Evolutionary conservation across 805 yeast species (phyloP).

Genomic region (Nakazawaea pomicola): DNA sequence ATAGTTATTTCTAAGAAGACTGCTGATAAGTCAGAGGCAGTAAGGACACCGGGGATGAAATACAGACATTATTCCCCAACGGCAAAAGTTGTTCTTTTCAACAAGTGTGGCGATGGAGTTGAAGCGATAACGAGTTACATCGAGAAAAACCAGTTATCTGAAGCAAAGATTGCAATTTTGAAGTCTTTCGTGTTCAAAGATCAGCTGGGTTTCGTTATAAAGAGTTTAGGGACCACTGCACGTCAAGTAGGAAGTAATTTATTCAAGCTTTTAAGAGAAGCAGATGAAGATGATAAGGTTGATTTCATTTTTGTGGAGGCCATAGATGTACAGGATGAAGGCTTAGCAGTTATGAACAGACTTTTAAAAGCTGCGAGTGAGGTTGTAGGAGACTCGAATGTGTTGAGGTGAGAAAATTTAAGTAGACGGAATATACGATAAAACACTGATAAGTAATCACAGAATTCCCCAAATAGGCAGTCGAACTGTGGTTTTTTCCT

Average conservation of each 20-base stretch:
- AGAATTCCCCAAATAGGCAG: constrained; percentile 1
- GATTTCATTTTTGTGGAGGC: constrained; percentile 84
- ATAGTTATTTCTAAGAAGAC: constrained; percentile 60
- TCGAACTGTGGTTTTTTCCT: not conserved
- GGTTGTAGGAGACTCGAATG: constrained; percentile 14
- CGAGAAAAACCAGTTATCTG: constrained; percentile 12
- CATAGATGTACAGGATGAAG: constrained; percentile 68
- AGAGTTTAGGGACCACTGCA: constrained; percentile 41
- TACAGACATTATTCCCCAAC: constrained; percentile 92
- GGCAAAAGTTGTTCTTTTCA: constrained; percentile 71
- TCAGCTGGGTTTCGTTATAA: constrained; percentile 22
- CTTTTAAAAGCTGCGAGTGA: constrained; percentile 76
- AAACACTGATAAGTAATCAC: too few relatives aligned
- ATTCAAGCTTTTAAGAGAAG: constrained; percentile 67
- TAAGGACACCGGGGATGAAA: constrained; percentile 96
- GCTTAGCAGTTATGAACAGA: constrained; percentile 93
- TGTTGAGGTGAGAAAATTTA: not conserved
- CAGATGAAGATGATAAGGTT: constrained; percentile 59
- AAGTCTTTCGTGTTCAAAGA: constrained; percentile 33
- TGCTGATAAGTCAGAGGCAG: constrained; percentile 62
- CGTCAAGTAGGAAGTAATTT: constrained; percentile 68
- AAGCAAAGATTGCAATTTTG: constrained; percentile 45
- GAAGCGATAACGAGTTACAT: constrained; percentile 26
- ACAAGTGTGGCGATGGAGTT: constrained; percentile 41
- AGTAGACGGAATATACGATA: too few relatives aligned